Base-by-base conservation (phyloP, 1,284 basidiomycete genomes). In the Lignosus rhinocerotis region DNA sequence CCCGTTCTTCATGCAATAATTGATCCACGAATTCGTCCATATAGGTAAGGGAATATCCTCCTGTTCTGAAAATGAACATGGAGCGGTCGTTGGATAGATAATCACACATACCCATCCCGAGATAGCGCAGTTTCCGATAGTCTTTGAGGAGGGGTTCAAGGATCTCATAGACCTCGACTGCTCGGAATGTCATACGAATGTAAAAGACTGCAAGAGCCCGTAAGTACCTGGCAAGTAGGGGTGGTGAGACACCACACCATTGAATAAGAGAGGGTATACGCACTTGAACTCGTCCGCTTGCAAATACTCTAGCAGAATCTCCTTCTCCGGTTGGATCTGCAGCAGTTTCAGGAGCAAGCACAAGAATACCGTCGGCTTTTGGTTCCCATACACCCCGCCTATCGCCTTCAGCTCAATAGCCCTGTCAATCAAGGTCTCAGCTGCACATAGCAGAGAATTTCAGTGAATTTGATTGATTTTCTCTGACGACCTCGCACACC, bases 231-330 rank as follows among this genome's bases (percentile, higher is more conserved):
- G 14, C 21, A 30, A 12, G 12, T 41, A 6, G 41, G 11, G 45
- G 25, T 1, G 16, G 11, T 21, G 30, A 17, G 11, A 32, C 49
- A 33, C 2, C 55, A 39, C 31, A 46, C 39, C 14, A 44, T 0
- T 45, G n/a, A 41, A 41, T 6, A 31, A 51, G 36, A 16, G 5
- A 31, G 21, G 25, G 53, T 10, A n/a, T 11, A 80, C 90, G 65
- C 68, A 96, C 95, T 99, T 99, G 84, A 98, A 98, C 72, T 99
- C 96, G 60, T 96, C 93, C 2, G 93, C 94, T 59, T 89, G 85
- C 19, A 99, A 78, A 71, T 99, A 99, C 70, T 98, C 97, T 5
- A 97, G 76, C 48, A 99, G 73, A 60, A 99, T 98, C 73, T 96
- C 94, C 71, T 94, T 94, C 75, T 98, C 93, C 1, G 97, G 97